phyloP scores from a whole-genome alignment of 768 basidiomycete species.

The Gloeophyllum trabeum region DNA sequence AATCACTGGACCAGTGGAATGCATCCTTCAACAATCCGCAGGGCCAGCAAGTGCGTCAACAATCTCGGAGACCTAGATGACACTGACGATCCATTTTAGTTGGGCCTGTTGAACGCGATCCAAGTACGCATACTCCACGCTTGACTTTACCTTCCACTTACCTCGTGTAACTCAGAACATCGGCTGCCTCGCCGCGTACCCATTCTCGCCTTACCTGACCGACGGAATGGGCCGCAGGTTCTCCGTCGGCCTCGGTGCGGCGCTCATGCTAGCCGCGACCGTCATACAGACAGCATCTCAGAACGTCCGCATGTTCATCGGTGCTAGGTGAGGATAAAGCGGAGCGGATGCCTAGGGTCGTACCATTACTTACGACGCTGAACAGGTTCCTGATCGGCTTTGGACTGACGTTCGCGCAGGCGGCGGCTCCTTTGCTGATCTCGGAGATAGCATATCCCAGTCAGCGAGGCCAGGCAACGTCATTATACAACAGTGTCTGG shows the following conservation, averaged over 20 bases:
- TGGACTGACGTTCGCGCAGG: constrained; percentile 19
- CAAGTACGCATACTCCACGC: constrained; percentile 7
- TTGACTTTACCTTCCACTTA: not conserved
- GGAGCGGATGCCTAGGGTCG: constrained; percentile 4
- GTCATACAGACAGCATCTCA: constrained; percentile 20
- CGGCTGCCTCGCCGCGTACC: constrained; percentile 16
- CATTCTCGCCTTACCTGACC: constrained; percentile 17
- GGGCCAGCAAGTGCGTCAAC: constrained; percentile 8
- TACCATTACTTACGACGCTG: constrained; percentile 2
- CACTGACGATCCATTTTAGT: constrained; percentile 3
- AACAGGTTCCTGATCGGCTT: constrained; percentile 16
- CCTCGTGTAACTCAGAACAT: constrained; percentile 12
- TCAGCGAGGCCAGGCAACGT: constrained; percentile 25
- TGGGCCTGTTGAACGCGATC: constrained; percentile 21
- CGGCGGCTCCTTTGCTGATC: constrained; percentile 28
- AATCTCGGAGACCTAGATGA: not conserved
- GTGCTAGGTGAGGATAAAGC: constrained; percentile 15
- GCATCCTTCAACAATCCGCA: constrained; percentile 15
- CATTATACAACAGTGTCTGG: constrained; percentile 21
- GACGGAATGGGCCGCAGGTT: constrained; percentile 19
- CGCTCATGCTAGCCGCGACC: constrained; percentile 21
- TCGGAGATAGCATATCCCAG: constrained; percentile 31
- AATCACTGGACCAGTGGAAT: constrained; percentile 18
- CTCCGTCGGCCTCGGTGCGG: constrained; percentile 19
- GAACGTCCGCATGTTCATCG: constrained; percentile 22